Base-by-base conservation (phyloP, 305 asterid species). In the Solanum hybrid region DNA sequence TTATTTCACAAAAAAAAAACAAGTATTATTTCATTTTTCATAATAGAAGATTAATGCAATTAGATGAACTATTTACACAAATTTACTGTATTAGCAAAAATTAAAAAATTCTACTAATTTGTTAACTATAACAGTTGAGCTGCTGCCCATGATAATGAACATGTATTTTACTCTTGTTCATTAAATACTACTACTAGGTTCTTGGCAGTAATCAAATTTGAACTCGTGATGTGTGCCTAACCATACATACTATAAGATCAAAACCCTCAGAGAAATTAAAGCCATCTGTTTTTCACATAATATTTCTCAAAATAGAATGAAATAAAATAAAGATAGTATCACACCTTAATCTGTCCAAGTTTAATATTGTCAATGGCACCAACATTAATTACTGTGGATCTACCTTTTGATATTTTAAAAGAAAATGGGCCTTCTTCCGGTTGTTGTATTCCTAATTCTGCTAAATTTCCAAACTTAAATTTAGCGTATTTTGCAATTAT, bases 331-430 rank as follows among this genome's bases (percentile, higher is more conserved):
- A 40, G 15, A 45, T 45, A 45, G 27, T 72, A 3, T 34, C 24
- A 17, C 75, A 87, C 89, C 86, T 88, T 42, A 19, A 88, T 88
- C 29, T 88, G 36, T 76, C 89, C 89, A 29, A 19, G 29, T 19
- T 87, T 73, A 32, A 87, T 87, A 32, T 76, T 87, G 45, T 87
- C 38, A 51, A 87, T 29, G 12, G 86, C 17, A 26, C 86, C 86
- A 35, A 35, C 37, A 35, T 35, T 7, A 35, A 35, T 35, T 35
- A 35, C 37, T 35, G 37, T 6, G 0, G 37, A 35, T 35, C 37
- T 35, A 35, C 37, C 37, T 6, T 35, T 35, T 35, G 37, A 35
- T 35, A 35, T 35, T 35, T 35, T 35, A 35, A 35, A 6, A 35
- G 37, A 35, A 35, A 35, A 35, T 35, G 37, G 37, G 37, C 37